A percentile compares a stretch with the other conserved stretches of the same genome.
Conservation (phyloP, 441 rosid species). For the Capsella rubella region DNA sequence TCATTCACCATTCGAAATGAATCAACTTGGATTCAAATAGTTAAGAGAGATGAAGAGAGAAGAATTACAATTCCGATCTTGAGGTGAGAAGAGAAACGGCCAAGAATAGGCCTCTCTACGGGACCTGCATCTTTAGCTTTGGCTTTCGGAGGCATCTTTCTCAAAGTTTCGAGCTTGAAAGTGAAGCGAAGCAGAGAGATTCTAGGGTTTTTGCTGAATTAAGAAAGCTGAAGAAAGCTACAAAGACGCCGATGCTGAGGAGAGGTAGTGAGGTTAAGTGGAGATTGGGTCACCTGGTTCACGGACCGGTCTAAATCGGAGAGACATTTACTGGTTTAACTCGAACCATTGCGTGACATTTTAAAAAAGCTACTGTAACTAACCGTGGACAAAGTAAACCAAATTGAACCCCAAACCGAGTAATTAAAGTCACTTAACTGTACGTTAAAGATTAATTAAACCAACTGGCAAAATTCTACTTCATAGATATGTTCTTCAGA, state of each 20-base stretch:
- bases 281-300: slow-evolving; percentile 27
- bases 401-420: neutral
- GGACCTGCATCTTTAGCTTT: slow-evolving; percentile 95
- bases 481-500: neutral
- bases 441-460: neutral
- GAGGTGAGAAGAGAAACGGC: slow-evolving; percentile 99
- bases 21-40: slow-evolving; percentile 12
- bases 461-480: neutral
- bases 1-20: neutral
- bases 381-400: neutral
- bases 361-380: neutral
- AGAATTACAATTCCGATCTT: slow-evolving; percentile 90
- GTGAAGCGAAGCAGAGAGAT: slow-evolving; percentile 14
- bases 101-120: slow-evolving; percentile 92
- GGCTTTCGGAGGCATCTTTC: slow-evolving; percentile 87
- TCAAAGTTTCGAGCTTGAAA: slow-evolving; percentile 23
- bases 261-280: slow-evolving; percentile 21
- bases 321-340: slow-evolving; percentile 33
- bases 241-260: neutral
- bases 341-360: neutral
- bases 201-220: slow-evolving; percentile 40
- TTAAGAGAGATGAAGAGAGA: slow-evolving; percentile 8
- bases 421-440: neutral
- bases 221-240: neutral
- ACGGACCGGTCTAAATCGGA: slow-evolving; percentile 24